A percentile compares a stretch with the other conserved stretches of the same genome.
Conservation (phyloP, 1,139 yeast species). For the Meyerozyma athensensis region DNA sequence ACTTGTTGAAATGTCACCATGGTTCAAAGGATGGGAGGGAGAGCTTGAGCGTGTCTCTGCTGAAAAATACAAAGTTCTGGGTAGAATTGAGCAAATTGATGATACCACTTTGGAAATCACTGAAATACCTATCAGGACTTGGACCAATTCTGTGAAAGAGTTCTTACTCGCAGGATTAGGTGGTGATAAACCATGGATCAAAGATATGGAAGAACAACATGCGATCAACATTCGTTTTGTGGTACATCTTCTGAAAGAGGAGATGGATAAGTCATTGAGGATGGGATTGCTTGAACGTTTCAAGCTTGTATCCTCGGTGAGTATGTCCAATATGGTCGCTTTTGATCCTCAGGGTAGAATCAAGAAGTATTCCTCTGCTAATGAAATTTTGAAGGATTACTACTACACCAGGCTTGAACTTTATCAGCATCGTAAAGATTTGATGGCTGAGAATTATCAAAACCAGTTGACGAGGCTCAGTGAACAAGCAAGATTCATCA, state of each 20-base stretch:
- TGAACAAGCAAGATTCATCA: constrained; percentile 88
- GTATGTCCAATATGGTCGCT: constrained; percentile 87
- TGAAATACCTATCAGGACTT: constrained; percentile 86
- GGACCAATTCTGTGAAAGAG: constrained; percentile 91
- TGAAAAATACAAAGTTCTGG: constrained; percentile 71
- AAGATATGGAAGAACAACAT: constrained; percentile 94
- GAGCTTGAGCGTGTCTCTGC: constrained; percentile 56
- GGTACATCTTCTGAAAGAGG: constrained; percentile 67
- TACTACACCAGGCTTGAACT: constrained; percentile 82
- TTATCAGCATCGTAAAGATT: constrained; percentile 88
- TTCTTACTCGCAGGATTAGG: constrained; percentile 76
- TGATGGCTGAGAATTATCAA: constrained; percentile 62
- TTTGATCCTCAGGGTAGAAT: constrained; percentile 92
- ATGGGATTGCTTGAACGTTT: constrained; percentile 83
- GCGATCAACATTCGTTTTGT: constrained; percentile 76
- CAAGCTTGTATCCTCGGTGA: constrained; percentile 65
- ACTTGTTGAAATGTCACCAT: constrained; percentile 73
- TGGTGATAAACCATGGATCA: constrained; percentile 82
- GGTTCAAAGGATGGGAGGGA: constrained; percentile 98
- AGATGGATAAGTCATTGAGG: constrained; percentile 72
- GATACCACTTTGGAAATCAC: constrained; percentile 81
- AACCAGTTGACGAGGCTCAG: constrained; percentile 70
- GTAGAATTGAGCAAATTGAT: constrained; percentile 77
- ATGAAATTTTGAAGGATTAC: constrained; percentile 79
- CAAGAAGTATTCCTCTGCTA: constrained; percentile 69